phyloP scores from a whole-genome alignment of 2,329 filamentous ascomycete genomes.

The Ceratocystis cubensis region DNA sequence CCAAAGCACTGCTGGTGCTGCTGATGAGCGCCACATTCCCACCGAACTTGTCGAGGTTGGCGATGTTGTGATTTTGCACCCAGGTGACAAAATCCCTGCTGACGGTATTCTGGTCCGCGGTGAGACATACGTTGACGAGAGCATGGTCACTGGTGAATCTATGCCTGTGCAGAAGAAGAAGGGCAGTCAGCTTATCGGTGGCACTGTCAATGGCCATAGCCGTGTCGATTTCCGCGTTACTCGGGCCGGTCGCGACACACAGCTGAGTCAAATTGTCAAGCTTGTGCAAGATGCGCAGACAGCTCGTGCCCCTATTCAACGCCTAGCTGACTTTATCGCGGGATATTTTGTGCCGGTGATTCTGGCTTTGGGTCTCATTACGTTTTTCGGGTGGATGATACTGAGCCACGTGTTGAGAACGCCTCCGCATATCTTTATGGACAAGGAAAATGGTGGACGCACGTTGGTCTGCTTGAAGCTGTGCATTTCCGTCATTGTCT shows the following conservation, averaged over 20 bases:
- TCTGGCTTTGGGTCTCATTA: slow-evolving; percentile 67
- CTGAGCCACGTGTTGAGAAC: slow-evolving; percentile 72
- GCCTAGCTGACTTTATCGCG: slow-evolving; percentile 78
- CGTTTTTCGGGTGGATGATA: slow-evolving; percentile 88
- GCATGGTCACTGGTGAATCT: slow-evolving; percentile 96
- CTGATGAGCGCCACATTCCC: slow-evolving; percentile 66
- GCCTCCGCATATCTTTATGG: slow-evolving; percentile 79
- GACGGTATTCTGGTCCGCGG: slow-evolving; percentile 79
- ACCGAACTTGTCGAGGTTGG: slow-evolving; percentile 90
- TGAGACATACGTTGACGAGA: slow-evolving; percentile 90
- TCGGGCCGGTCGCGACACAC: slow-evolving; percentile 83
- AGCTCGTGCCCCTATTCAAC: slow-evolving; percentile 83
- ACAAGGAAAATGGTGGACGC: slow-evolving; percentile 71
- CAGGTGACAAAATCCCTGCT: slow-evolving; percentile 92
- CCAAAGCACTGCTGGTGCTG: slow-evolving; percentile 44
- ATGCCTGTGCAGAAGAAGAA: slow-evolving; percentile 87
- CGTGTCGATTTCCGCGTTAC: slow-evolving; percentile 87
- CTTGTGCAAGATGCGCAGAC: slow-evolving; percentile 97
- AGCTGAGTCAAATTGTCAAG: slow-evolving; percentile 94
- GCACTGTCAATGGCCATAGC: slow-evolving; percentile 89
- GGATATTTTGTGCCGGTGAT: slow-evolving; percentile 92
- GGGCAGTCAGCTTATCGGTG: slow-evolving; percentile 70
- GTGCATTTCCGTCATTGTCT: slow-evolving; percentile 96
- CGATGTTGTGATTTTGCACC: slow-evolving; percentile 82
- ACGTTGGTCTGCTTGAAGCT: slow-evolving; percentile 95